phyloP scores from a whole-genome alignment of 2,329 filamentous ascomycete species.

The Phyllosticta citribraziliensis region DNA sequence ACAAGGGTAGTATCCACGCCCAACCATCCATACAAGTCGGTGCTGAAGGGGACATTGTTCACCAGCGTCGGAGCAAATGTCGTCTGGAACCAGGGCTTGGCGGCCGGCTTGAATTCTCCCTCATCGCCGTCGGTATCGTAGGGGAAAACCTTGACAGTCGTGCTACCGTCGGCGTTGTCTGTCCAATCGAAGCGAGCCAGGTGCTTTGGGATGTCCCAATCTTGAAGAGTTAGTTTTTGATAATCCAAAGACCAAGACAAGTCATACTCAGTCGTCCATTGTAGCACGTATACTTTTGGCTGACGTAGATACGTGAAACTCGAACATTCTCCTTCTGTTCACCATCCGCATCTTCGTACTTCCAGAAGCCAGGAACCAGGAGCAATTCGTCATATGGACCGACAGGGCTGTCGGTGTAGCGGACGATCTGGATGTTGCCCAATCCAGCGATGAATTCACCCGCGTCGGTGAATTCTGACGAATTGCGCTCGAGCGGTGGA shows the following conservation, averaged over 20 bases:
- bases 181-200: conserved; percentile 22
- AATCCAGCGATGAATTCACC: conserved; percentile 20
- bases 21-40: not conserved
- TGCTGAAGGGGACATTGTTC: not conserved
- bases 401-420: conserved; percentile 23
- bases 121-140: not conserved
- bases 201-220: conserved; percentile 28
- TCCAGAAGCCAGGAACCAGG: conserved; percentile 22
- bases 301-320: not conserved
- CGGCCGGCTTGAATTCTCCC: not conserved
- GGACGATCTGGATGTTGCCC: conserved; percentile 20
- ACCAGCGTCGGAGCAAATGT: not conserved
- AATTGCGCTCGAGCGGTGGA: not conserved
- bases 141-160: not conserved
- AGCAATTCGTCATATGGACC: conserved; percentile 27
- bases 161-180: not conserved
- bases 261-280: not conserved
- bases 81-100: not conserved
- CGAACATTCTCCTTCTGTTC: not conserved
- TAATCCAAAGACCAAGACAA: not conserved
- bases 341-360: not conserved
- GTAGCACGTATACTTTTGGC: not conserved
- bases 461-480: not conserved
- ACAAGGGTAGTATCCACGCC: not conserved
- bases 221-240: not conserved